These are phyloP conservation scores for Lactifluus hygrophoroides DNA, from an alignment of 768 basidiomycete genomes.

Conservation along the genomic window DNA sequence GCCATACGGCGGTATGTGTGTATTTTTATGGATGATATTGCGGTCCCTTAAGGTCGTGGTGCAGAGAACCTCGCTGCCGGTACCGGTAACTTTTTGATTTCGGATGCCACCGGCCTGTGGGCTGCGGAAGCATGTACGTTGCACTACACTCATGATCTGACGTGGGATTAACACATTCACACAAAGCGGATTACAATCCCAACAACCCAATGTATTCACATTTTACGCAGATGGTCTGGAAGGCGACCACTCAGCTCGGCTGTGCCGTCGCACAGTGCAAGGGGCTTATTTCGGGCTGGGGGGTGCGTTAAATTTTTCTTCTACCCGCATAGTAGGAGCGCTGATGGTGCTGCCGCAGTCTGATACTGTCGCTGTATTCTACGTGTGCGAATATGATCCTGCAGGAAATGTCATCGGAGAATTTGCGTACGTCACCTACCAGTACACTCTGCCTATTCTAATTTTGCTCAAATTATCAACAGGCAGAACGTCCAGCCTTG, in stretches of 20 bases:
- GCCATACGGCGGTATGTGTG: slow-evolving; percentile 44
- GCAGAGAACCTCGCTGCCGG: slow-evolving; percentile 74
- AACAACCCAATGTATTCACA: slow-evolving; percentile 52
- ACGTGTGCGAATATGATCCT: slow-evolving; percentile 61
- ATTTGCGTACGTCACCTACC: slow-evolving; percentile 42
- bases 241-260: slow-evolving; percentile 51
- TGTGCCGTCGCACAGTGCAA: slow-evolving; percentile 45
- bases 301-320: slow-evolving; percentile 32
- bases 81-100: slow-evolving; percentile 47
- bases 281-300: slow-evolving; percentile 48
- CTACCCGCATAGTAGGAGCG: neutral
- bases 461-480: neutral
- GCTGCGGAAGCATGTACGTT: slow-evolving; percentile 57
- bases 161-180: neutral
- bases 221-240: slow-evolving; percentile 76
- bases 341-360: slow-evolving; percentile 3
- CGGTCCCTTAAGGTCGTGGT: neutral
- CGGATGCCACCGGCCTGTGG: slow-evolving; percentile 49
- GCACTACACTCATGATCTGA: neutral
- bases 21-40: neutral
- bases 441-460: neutral
- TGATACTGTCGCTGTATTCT: slow-evolving; percentile 42
- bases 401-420: slow-evolving; percentile 57
- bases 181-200: slow-evolving; percentile 47
- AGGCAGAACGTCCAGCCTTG: slow-evolving; percentile 29